Evolutionary conservation across 805 yeast species (phyloP), one percentile per base, ranked within the genome.

Genomic region (Saturnispora zaruensis): DNA sequence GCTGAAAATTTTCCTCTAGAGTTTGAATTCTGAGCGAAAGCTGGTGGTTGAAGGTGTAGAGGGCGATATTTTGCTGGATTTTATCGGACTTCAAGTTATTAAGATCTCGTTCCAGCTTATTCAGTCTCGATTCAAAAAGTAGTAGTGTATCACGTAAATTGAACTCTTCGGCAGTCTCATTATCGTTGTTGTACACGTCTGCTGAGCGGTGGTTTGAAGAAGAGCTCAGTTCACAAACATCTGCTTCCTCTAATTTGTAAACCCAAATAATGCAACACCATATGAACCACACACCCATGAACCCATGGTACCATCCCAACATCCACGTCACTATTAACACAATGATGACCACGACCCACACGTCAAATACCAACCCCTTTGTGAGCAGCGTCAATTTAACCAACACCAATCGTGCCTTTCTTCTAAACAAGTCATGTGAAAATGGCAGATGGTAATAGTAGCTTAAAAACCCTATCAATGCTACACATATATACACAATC

Each of bases 251-350:
- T n/a, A 55, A 30, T 21, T 52, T 49, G 25, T 54, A 54, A 5
- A 53, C 21, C 57, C 58, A 55, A 4, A 55, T 34, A 2, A 49
- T 41, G 23, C 44, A 38, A 21, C 34, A 40, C 55, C 58, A 54
- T n/a, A 49, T 33, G 8, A 50, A 21, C 26, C 55, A 48, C 16
- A 36, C 45, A 5, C 44, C 44, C 30, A 46, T 7, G 7, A 55
- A 30, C 1, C 49, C 44, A 6, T 47, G 14, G 21, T 48, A 37
- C 50, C 49, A 52, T 11, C 48, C 53, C 7, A 52, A 38, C 8
- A 54, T 9, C 56, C 58, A 55, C 5, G 51, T 33, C 7, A 44
- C 14, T 8, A 52, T 14, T 9, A 55, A 33, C 0, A 50, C 33
- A 2, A 38, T 32, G 3, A 54, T 47, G 11, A 52, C 14, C 8